A percentile compares a stretch with the other conserved stretches of the same genome.
These are phyloP conservation scores for Dryas alaskensis DNA, from an alignment of 306 rosid species.

Conservation along the genomic window DNA sequence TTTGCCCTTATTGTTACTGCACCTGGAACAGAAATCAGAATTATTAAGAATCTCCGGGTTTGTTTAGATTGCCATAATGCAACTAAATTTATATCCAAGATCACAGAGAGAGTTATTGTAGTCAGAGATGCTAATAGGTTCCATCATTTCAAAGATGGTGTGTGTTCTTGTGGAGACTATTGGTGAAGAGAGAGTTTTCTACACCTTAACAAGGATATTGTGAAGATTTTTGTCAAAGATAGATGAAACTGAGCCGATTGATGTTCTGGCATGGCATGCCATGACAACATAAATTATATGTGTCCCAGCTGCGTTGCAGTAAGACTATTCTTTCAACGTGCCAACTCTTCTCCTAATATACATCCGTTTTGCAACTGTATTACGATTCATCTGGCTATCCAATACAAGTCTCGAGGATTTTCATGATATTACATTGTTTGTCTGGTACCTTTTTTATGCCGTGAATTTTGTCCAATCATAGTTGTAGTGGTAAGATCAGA, in stretches of 20 bases:
- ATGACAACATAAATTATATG: background rate
- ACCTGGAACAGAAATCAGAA: conserved; percentile 83
- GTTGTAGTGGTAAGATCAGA: background rate
- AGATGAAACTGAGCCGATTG: conserved; percentile 8
- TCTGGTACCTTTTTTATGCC: background rate
- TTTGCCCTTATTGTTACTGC: conserved; percentile 76
- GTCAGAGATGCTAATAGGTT: conserved; percentile 98
- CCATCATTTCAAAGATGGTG: conserved; percentile 84
- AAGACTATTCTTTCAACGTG: background rate
- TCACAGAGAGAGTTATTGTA: conserved; percentile 74
- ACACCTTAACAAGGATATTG: background rate
- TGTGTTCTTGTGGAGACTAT: conserved; percentile 87
- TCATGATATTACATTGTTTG: background rate
- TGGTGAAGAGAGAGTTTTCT: conserved; percentile 54
- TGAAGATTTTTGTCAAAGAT: no score
- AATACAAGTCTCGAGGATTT: background rate
- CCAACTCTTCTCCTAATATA: background rate
- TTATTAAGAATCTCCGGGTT: conserved; percentile 92
- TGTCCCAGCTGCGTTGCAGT: background rate
- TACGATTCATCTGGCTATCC: background rate
- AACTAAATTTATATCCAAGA: conserved; percentile 84
- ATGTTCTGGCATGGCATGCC: conserved; percentile 10
- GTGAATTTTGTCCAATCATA: no score
- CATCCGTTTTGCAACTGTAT: background rate
- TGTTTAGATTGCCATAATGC: conserved; percentile 92